Evolutionary conservation across 352 stramenopile species (phyloP), one percentile per base, ranked within the genome.

Genomic region (Phytopythium mirpurense): DNA sequence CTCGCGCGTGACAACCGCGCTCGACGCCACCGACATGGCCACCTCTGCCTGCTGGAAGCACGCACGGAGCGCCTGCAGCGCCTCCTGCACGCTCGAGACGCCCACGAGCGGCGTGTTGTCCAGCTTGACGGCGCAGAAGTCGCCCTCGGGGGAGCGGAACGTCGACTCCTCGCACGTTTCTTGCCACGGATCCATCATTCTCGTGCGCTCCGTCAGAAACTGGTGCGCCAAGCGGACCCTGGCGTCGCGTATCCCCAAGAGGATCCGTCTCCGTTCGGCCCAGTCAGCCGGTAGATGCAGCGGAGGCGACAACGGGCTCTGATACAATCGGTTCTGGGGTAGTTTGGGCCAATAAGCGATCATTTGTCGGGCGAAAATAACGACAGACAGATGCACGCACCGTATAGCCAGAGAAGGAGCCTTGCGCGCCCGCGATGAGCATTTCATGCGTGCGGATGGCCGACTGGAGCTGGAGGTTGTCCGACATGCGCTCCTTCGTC

Each of bases 1-100:
- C 31, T 80, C 70, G 24, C 70, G 65, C 32, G 76, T 65, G n/a
- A 63, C 76, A n/a, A 78, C 67, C 31, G 65, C 62, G 12, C 59
- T 65, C 21, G 72, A 49, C 12, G 59, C 42, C 24, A 72, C 70
- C 24, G 68, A 75, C 52, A 77, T 62, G 38, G 45, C 60, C 62
- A 81, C 74, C 48, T 81, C 68, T 18, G 75, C 63, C 26, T 81
- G 70, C 16, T 58, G 48, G 36, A 65, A 59, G 38, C 70, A 68
- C 27, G 63, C 66, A 7, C 60, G 48, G 5, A 72, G 56, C 8
- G 59, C 55, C 11, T 76, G 62, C 42, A 68, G 70, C 36, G 78
- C 68, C 2, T 67, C 56, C 8, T 62, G 53, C 12, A 78, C 51
- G 29, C 55, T 74, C 1, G 19, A 32, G 0, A 54, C 60, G 7